Percentiles rank a stretch among this genome's conserved stretches.
These are phyloP conservation scores for Arabidopsis thaliana DNA, from an alignment of 345 rosid genomes.

Conservation along the genomic window TAIR10.1 NC_003071.7:7228001-7228500, in stretches of 20 bases:
- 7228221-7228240: neutral
- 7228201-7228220: neutral
- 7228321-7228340: neutral
- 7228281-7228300: neutral
- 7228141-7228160: neutral
- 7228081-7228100: neutral
- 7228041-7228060: fast-evolving
- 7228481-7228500: neutral
- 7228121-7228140: neutral
- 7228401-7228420: neutral
- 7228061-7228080: neutral
- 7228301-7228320: neutral
- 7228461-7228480: neutral
- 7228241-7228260: neutral
- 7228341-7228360: neutral
- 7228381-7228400: neutral
- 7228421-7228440: neutral
- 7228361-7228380: neutral
- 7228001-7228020: too few relatives aligned
- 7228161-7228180: neutral
- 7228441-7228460: neutral
- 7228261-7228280: neutral
- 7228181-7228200: neutral
- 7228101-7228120: neutral
- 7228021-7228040: neutral